Percentiles rank a stretch among this genome's conserved stretches.
phyloP scores from a whole-genome alignment of 495 filamentous ascomycete species.

The Hypoxylon lenormandii region DNA sequence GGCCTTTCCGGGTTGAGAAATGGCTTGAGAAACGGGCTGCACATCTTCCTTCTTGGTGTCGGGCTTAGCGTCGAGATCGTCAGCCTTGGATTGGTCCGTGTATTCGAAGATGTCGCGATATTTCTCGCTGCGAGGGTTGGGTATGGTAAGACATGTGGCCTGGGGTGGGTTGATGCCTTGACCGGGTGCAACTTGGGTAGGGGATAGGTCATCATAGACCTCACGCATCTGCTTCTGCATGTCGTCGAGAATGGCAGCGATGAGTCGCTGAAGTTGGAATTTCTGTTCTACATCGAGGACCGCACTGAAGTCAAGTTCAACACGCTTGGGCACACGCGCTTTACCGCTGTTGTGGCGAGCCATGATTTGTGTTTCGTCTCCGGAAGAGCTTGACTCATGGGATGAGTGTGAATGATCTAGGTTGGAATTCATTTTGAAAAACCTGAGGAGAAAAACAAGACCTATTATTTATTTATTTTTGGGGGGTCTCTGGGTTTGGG shows the following conservation, averaged over 20 bases:
- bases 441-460: too few species aligned
- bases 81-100: neutral
- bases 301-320: slow-evolving; percentile 40
- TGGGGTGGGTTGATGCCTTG: slow-evolving; percentile 44
- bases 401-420: slow-evolving; percentile 18
- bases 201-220: slow-evolving; percentile 58
- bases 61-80: neutral
- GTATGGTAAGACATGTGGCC: slow-evolving; percentile 25
- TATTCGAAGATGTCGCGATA: slow-evolving; percentile 40
- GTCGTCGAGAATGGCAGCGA: slow-evolving; percentile 59
- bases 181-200: slow-evolving; percentile 19
- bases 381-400: slow-evolving; percentile 31
- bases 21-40: slow-evolving; percentile 11
- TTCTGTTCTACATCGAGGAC: slow-evolving; percentile 39
- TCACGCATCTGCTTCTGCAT: slow-evolving; percentile 63
- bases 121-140: slow-evolving; percentile 44
- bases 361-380: slow-evolving; percentile 44
- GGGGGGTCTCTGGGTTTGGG: neutral
- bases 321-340: slow-evolving; percentile 28
- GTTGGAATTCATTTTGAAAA: neutral
- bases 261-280: slow-evolving; percentile 50
- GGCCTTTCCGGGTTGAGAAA: too few species aligned
- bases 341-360: slow-evolving; percentile 16
- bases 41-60: slow-evolving; percentile 31
- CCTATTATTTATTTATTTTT: too few species aligned